Evolutionary conservation across 2,329 filamentous ascomycete species (phyloP), one percentile per base, ranked within the genome.

Genomic region (Penicillium sp.): DNA sequence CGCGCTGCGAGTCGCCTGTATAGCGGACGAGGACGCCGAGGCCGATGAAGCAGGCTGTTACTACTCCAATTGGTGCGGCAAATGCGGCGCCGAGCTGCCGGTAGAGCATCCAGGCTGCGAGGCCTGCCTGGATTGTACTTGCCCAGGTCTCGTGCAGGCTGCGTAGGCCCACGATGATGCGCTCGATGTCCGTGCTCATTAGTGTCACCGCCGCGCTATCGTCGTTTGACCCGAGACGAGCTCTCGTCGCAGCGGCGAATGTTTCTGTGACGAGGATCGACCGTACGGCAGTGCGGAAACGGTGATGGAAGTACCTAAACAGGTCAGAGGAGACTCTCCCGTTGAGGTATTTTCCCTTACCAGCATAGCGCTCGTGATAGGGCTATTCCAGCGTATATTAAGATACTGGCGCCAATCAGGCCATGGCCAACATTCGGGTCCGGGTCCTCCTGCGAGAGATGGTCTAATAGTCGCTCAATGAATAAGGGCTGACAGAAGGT

Each of bases 401-500:
- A 30, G n/a, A 64, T 44, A 23, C 44, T 63, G n/a, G 69, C 69
- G 17, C 63, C 68, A 29, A 71, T 71, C 19, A 71, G 56, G n/a
- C 69, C 69, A 47, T 71, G 67, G 29, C 64, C 67, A 13, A 45
- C 49, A 46, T 70, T 67, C 7, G 62, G 19, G 23, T 70, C 58
- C 0, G 60, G 62, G 30, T 63, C 56, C 3, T 47, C 31, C 15
- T 47, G 44, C 9, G 57, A 53, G 31, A 63, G 53, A 44, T 61
- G 50, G 9, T 29, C 65, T 44, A 72, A 46, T 7, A 74, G 60
- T 1, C 51, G 62, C 51, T 70, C 65, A 35, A 72, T 70, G 52
- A 71, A 70, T 30, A 70, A 65, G 5, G 67, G 69, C 58, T 71
- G 76, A 54, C 65, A 64, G 29, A 73, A 67, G 0, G 61, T 69